Base-by-base conservation (phyloP, 2,329 filamentous ascomycete genomes). In the Aureobasidium sp. region DNA sequence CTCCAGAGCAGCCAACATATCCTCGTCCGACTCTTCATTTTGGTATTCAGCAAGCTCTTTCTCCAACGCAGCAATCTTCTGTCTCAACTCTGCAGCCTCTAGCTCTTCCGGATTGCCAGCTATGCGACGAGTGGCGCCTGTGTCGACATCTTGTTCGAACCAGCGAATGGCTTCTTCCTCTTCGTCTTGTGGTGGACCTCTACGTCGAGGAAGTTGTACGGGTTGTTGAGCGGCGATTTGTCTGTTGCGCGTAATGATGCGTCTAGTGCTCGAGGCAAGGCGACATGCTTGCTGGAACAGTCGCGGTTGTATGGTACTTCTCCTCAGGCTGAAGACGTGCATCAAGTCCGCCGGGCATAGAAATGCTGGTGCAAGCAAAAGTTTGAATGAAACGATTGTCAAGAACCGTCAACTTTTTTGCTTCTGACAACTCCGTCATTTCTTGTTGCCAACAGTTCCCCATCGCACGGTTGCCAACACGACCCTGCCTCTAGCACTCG, bases 261-360 rank as follows among this genome's bases (percentile, higher is more conserved):
- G 59, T 15, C 51, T 60, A n/a, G 56, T 63, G 8, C 48, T 44
- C 26, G 62, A 63, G 34, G 59, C 62, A 23, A 63, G 65, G 23
- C 65, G 62, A 61, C 65, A 66, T 50, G 64, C 60, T 56, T 65
- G 64, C 39, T 67, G 65, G 36, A 67, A 67, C 9, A 64, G 62
- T 27, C 58, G 62, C 27, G 65, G 65, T 44, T 65, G 53, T 52
- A 63, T 17, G 3, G 59, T 56, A 20, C 41, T 62, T 23, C 58
- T 62, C n/a, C 63, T 46, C 32, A 65, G 56, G 44, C 48, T 46
- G 46, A 64, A 64, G 36, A 61, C 48, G 55, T 64, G 64, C 64
- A 66, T 66, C 50, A 63, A 61, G 37, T 50, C 23, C 50, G 53
- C 27, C 20, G 37, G 34, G 12, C 5, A 15, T 32, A 8, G 7